Evolutionary conservation across 2,329 filamentous ascomycete species (phyloP).

Genomic region (Leptographium lundbergii): DNA sequence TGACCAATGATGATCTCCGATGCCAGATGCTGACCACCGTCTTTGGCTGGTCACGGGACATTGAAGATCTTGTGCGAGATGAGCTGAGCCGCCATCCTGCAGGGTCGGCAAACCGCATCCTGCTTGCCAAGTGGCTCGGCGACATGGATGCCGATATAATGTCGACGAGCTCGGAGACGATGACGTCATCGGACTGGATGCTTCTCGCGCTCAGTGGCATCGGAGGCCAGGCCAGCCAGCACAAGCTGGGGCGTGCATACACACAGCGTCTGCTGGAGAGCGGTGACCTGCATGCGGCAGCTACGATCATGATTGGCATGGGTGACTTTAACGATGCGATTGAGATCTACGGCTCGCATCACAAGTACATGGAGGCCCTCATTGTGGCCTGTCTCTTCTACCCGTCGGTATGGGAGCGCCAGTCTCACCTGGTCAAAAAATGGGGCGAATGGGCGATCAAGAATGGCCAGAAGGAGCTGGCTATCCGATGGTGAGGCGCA

Average conservation of each 20-base stretch:
- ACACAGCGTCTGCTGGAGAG: constrained; percentile 82
- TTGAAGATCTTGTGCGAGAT: constrained; percentile 69
- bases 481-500: constrained; percentile 56
- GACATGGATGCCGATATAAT: constrained; percentile 73
- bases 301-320: constrained; percentile 83
- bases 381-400: constrained; percentile 74
- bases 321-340: constrained; percentile 90
- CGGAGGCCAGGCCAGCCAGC: constrained; percentile 63
- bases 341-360: constrained; percentile 88
- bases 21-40: constrained; percentile 86
- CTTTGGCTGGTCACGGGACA: constrained; percentile 87
- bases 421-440: constrained; percentile 76
- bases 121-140: constrained; percentile 87
- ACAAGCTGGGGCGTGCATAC: constrained; percentile 82
- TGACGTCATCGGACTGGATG: constrained; percentile 96
- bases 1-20: constrained; percentile 70
- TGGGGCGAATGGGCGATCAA: constrained; percentile 91
- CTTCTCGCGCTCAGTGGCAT: constrained; percentile 82
- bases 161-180: constrained; percentile 67
- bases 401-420: constrained; percentile 80
- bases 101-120: constrained; percentile 65
- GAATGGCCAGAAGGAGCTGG: constrained; percentile 76
- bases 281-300: constrained; percentile 82
- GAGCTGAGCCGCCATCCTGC: constrained; percentile 64
- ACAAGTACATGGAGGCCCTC: constrained; percentile 83